Base-by-base conservation (phyloP, 108 stramenopile genomes). In the Skeletonema costatum region DNA sequence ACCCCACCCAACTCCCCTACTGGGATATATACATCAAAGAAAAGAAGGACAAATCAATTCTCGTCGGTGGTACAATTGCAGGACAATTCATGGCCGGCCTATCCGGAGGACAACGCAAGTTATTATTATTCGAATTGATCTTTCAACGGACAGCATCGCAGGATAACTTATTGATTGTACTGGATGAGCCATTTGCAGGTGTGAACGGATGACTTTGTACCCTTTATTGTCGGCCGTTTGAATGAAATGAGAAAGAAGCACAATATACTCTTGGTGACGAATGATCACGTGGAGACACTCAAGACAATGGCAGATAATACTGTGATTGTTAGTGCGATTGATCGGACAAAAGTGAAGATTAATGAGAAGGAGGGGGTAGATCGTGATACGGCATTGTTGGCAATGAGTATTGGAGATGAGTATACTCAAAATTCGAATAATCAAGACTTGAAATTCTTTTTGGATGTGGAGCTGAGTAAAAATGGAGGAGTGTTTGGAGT, bases 191-290 rank as follows among this genome's bases (percentile, higher is more conserved):
- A 16, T 90, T 90, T 70, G 87, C 87, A 13, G 89, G 89, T 19
- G 86, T 90, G n/a, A 6, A 90, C 90, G 5, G 90, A 91, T 74
- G 88, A 91, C 67, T 91, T 89, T 79, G 87, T 91, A 17, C 88
- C 90, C 4, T 91, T 84, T 32, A 85, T 91, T 63, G 64, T 81
- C 6, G 74, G 71, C 0, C 85, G 90, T 11, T 68, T 91, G 38
- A 77, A 82, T 48, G 69, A 79, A 44, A 76, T 91, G 85, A 60
- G 85, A 12, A 61, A 86, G 48, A 78, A 80, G 4, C 88, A 91
- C 64, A 87, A 87, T 66, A 86, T 91, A 46, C 51, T 91, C 41
- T 66, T 91, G 64, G 90, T 91, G 4, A 91, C 90, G 16, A 91
- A 91, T 71, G 90, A 91, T 82, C 90, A 91, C 60, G 86, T 91